Evolutionary conservation across 805 yeast genomes (phyloP), one percentile per base, ranked within the genome.

Genomic region (Metschnikowia koreensis): DNA sequence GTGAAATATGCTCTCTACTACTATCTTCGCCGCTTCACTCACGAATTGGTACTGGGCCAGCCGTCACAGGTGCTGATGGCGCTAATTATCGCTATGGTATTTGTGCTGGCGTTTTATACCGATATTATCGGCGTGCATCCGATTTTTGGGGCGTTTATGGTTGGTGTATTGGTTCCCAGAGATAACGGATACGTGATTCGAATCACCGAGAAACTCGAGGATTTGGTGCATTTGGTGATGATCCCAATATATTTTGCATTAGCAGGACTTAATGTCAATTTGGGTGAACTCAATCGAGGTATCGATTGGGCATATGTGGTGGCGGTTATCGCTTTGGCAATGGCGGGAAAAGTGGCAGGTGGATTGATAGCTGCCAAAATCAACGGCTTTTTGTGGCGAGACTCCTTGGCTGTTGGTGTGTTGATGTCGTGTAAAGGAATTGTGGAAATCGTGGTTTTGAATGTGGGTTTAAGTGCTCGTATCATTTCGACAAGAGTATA

Each of bases 401-500:
- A 88, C 65, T 80, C 90, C 2, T 65, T 83, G 36, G 76, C 92
- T 2, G 93, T 87, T 38, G 96, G 96, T 48, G 79, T 86, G 26
- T 73, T 88, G 59, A 88, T 88, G 94, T 86, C 93, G 7, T 88
- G 96, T 76, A 88, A 88, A 67, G 96, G 96, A 67, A 86, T 87
- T 56, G 94, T 87, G 26, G 96, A 87, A 67, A 84, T 87, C 64
- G 92, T 87, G 40, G 94, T 87, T 17, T 73, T 87, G 57, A 83
- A 81, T 40, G 82, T 86, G 26, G 96, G 96, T 45, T 74, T 87
- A 50, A 82, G 80, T 54, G 87, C 94, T 6, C 80, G 81, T 0
- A 88, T 88, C 48, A 81, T 88, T 46, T 73, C 82, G 4, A 75
- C 77, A 51, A 82, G 80, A 54, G 83, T 84, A 1, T 88, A 81